Evolutionary conservation across 2,329 filamentous ascomycete species (phyloP), one percentile per base, ranked within the genome.

Genomic region (Sclerotinia trifoliorum): DNA sequence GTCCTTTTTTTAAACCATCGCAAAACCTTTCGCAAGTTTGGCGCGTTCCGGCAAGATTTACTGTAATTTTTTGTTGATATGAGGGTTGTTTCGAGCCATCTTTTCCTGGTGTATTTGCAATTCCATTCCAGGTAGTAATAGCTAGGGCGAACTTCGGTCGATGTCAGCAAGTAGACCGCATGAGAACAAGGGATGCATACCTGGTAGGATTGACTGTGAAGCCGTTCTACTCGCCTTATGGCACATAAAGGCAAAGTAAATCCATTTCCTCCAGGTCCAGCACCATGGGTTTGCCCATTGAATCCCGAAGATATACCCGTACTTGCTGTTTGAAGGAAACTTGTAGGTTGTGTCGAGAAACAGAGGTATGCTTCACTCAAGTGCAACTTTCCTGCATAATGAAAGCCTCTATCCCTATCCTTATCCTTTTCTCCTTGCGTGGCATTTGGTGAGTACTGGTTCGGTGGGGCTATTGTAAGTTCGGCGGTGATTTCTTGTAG

Each of bases 401-500:
- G 91, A 80, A 91, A 96, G 73, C 93, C 92, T 74, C 87, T 85
- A 69, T 89, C 88, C 67, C 81, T 74, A 68, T 85, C 83, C 73
- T 86, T 86, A 72, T 89, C 86, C 79, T 89, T 89, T 74, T 92
- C 91, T 70, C 90, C 89, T 61, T 89, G 86, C 70, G 85, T 88
- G 74, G 83, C 85, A 79, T 90, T 91, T 64, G 77, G 73, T n/a
- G 74, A 70, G 65, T 77, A 77, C 51, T 71, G 65, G 13, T 74
- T 71, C 72, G 87, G 87, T 71, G 87, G 88, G 67, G 90, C 89
- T 69, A 99, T 91, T 68, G 93, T 96, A 70, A 99, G 87, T 83
- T 99, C 95, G 77, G 95, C 94, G 70, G 91, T 93, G 81, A 99
- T 97, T 83, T 99, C 95, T 81, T 96, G 93, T 68, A 98, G 86